These are phyloP conservation scores for Rosa rugosa DNA, from an alignment of 306 rosid species.

Conservation along the genomic window DNA sequence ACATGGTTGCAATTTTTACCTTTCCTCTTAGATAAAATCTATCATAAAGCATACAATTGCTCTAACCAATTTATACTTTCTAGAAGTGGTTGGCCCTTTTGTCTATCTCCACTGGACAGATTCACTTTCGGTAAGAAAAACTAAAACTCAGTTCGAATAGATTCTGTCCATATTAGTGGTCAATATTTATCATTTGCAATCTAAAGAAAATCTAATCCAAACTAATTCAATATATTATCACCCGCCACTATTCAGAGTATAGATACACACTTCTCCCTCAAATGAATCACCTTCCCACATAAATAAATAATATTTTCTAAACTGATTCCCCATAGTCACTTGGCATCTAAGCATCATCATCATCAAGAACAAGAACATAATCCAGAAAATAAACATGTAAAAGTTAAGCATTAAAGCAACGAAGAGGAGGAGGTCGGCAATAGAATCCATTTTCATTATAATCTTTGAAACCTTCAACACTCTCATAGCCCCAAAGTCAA, in stretches of 20 bases:
- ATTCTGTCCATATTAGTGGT: neutral
- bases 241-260: neutral
- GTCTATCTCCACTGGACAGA: neutral
- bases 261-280: neutral
- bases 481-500: constrained; percentile 3
- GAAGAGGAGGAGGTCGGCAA: neutral
- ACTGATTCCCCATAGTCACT: neutral
- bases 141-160: neutral
- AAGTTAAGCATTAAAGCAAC: neutral
- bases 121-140: neutral
- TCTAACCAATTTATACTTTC: neutral
- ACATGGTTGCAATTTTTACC: neutral
- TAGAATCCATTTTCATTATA: neutral
- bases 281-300: neutral
- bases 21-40: neutral
- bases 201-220: neutral
- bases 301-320: neutral
- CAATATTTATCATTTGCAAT: neutral
- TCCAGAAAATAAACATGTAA: neutral
- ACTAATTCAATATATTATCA: neutral
- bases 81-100: neutral
- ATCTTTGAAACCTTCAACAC: constrained; percentile 12
- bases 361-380: neutral
- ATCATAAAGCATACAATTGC: neutral
- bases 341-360: neutral